Evolutionary conservation across 108 stramenopile genomes (phyloP).

Genomic region (Conticribra guillardii): DNA sequence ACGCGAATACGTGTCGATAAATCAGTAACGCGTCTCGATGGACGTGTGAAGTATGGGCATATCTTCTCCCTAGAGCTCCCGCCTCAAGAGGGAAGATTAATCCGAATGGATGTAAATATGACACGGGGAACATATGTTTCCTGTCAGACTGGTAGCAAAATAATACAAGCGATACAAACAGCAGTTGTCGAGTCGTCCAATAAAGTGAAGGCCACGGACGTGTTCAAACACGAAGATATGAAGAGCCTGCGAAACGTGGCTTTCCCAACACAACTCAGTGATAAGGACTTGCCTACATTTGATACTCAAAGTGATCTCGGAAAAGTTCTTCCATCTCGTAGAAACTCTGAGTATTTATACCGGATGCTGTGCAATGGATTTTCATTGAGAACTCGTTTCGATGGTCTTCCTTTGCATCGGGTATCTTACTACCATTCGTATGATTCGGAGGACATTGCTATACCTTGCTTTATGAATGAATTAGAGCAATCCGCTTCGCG

Average conservation of each 20-base stretch:
- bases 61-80: constrained; percentile 22
- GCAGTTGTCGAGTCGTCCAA: constrained; percentile 2
- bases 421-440: constrained; percentile 26
- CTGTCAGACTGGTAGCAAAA: constrained; percentile 9
- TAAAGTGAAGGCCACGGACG: constrained; percentile 1
- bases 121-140: constrained; percentile 23
- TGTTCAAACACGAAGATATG: constrained; percentile 13
- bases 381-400: constrained; percentile 16
- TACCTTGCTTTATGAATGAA: background rate
- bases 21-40: constrained; percentile 10
- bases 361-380: constrained; percentile 23
- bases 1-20: constrained; percentile 12
- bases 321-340: constrained; percentile 4
- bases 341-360: background rate
- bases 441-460: constrained; percentile 2
- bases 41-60: constrained; percentile 20
- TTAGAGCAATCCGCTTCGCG: constrained; percentile 3
- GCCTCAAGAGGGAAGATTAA: background rate
- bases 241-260: constrained; percentile 18
- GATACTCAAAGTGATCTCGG: constrained; percentile 9
- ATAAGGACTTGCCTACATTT: constrained; percentile 17
- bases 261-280: constrained; percentile 12
- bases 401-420: constrained; percentile 19
- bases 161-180: constrained; percentile 15
- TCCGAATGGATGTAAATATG: constrained; percentile 25